Evolutionary conservation across 441 rosid genomes (phyloP), one percentile per base, ranked within the genome.

Genomic region (Erodium trifolium): DNA sequence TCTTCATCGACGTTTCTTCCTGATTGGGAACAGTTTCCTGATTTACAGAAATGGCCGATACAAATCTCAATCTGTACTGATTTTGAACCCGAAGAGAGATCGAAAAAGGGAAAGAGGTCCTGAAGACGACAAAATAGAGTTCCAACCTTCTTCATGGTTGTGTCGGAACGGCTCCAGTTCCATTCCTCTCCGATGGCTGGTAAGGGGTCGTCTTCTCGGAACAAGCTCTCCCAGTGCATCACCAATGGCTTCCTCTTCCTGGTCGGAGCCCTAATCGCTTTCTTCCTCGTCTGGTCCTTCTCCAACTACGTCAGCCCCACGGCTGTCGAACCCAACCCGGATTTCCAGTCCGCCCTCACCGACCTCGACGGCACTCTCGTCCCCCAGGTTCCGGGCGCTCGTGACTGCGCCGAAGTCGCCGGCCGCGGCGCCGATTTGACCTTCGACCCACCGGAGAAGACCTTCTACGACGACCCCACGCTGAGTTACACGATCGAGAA

Each of bases 391-490:
- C 60, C 7, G 70, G 6, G 10, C 5, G 47, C 19, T 3, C 23
- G 0, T 1, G 23, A 19, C 23, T 16, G 62, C 12, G 11, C 67
- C 71, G 39, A 47, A 60, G 69, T 27, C 6, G 8, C 16, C 71
- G 65, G 5, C 3, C 75, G 73, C 31, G 77, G 80, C n/a, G 81
- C 77, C 8, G 73, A 84, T 65, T 72, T 81, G 27, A 66, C 68
- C 14, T 76, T 60, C 57, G 96, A 92, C 78, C 86, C 96, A 0
- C 80, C 82, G 0, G 85, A 77, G 2, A 6, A 68, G 6, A 78
- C 87, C 9, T 92, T 85, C 70, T 92, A 90, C 79, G 98, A 92
- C 35, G 93, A 91, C 43, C 89, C 87, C 7, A 86, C 81, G 16
- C 17, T 89, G 74, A 68, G 86, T 31, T 89, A 89, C 60, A 72